Evolutionary conservation across 2,329 filamentous ascomycete species (phyloP), one percentile per base, ranked within the genome.

Genomic region (Diaporthe sp.): DNA sequence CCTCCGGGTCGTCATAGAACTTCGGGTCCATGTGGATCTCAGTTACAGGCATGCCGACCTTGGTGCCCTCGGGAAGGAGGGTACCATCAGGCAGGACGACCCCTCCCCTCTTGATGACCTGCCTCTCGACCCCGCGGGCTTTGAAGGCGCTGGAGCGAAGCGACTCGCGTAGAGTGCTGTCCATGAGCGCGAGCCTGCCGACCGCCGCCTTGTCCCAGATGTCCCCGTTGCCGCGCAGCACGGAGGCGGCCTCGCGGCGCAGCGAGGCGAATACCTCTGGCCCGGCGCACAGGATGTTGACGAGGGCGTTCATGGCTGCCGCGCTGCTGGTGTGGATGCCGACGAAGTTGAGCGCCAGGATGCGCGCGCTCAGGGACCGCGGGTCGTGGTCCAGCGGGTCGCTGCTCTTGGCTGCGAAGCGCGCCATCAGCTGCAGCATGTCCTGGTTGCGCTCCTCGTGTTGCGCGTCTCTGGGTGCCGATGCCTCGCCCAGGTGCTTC

Each of bases 91-190:
- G 84, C 22, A 84, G 76, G 1, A 77, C 79, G 58, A 84, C 78
- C 25, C 83, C 84, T 13, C 68, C 79, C 1, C 77, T 80, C 13
- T 81, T 80, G 13, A 83, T 78, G 42, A 85, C 83, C 76, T 80
- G 79, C 77, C 84, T 84, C 79, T 82, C 81, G 65, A 85, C 75
- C n/a, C 83, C 82, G 58, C 82, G 79, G 51, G 84, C 82, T 60
- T 84, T 79, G 77, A 87, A 84, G 12, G 80, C 81, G 76, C 83
- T 84, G 44, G 85, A 77, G 0, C 86, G 83, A 65, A 86, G 81
- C 28, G 82, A 84, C 78, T 88, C 86, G 65, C 83, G 83, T 62
- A 87, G 78, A 25, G 82, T 82, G 19, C 83, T 85, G 78, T 87
- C 86, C 19, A 86, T 76, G 60, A 81, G 83, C 49, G 78, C 76